Percentiles rank a stretch among this genome's conserved stretches.
Conservation (phyloP, 1,139 yeast genomes). For the Candida frijolesensis region DNA sequence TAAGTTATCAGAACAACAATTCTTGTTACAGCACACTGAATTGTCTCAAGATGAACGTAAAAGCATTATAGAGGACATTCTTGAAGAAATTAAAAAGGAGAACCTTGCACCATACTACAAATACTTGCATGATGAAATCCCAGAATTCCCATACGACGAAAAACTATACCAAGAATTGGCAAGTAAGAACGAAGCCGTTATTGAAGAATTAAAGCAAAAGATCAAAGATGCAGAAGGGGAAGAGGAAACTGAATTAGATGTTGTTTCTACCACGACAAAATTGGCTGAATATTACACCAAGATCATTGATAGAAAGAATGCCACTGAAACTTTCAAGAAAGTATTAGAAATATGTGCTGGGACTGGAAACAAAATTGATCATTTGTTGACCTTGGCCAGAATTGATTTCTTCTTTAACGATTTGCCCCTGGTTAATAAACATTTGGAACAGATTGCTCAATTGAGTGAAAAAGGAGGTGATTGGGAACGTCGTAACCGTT, state of each 20-base stretch:
- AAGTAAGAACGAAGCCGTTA: slow-evolving; percentile 55
- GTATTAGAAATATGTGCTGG: slow-evolving; percentile 82
- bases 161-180: slow-evolving; percentile 50
- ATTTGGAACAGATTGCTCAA: slow-evolving; percentile 70
- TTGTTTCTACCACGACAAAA: slow-evolving; percentile 72
- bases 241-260: slow-evolving; percentile 89
- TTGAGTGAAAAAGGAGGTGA: slow-evolving; percentile 97
- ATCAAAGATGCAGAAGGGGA: slow-evolving; percentile 79
- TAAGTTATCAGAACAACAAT: slow-evolving; percentile 75
- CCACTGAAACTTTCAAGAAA: slow-evolving; percentile 69
- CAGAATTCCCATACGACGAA: slow-evolving; percentile 60
- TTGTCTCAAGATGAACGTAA: slow-evolving; percentile 32
- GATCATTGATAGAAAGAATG: slow-evolving; percentile 79
- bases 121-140: slow-evolving; percentile 57
- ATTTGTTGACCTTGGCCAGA: slow-evolving; percentile 76
- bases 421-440: slow-evolving; percentile 66
- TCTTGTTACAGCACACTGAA: slow-evolving; percentile 48
- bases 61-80: slow-evolving; percentile 48
- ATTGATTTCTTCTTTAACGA: slow-evolving; percentile 88
- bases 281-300: slow-evolving; percentile 87
- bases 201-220: slow-evolving; percentile 58
- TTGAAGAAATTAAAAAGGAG: slow-evolving; percentile 56
- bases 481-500: slow-evolving; percentile 97
- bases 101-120: slow-evolving; percentile 86
- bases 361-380: slow-evolving; percentile 88